A percentile compares a stretch with the other conserved stretches of the same genome.
Conservation (phyloP, 495 filamentous ascomycete species). For the Penicillium chermesinum region DNA sequence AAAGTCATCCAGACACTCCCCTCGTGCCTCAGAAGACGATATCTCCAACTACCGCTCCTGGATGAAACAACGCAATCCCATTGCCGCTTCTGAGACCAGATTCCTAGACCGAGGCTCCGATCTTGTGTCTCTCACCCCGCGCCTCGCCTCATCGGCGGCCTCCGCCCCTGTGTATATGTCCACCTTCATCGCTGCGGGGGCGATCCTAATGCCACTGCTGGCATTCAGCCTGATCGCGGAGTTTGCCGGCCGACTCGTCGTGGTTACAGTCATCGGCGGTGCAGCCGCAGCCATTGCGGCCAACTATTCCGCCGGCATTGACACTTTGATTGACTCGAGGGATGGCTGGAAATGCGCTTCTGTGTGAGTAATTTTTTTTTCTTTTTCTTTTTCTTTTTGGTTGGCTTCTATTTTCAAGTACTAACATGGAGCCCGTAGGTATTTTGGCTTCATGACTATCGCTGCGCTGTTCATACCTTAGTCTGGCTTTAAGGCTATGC, state of each 20-base stretch:
- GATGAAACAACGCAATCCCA: slow-evolving; percentile 55
- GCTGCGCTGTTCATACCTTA: slow-evolving; percentile 40
- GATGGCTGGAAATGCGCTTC: slow-evolving; percentile 41
- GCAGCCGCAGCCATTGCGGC: slow-evolving; percentile 36
- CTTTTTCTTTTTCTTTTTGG: neutral
- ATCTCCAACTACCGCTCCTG: slow-evolving; percentile 62
- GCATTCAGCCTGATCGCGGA: slow-evolving; percentile 50
- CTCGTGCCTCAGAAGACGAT: slow-evolving; percentile 51
- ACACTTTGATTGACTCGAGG: slow-evolving; percentile 31
- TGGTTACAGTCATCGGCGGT: slow-evolving; percentile 40
- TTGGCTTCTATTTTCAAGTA: too few species aligned
- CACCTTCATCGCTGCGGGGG: slow-evolving; percentile 49
- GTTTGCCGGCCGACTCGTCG: slow-evolving; percentile 50
- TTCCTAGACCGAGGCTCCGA: slow-evolving; percentile 65
- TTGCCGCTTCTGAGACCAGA: slow-evolving; percentile 59
- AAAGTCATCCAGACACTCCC: slow-evolving; percentile 52
- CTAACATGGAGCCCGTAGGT: slow-evolving; percentile 21
- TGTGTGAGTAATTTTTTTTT: slow-evolving; percentile 23
- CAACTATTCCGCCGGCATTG: slow-evolving; percentile 32
- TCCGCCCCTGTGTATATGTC: slow-evolving; percentile 37
- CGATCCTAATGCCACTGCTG: slow-evolving; percentile 54
- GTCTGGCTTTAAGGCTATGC: neutral
- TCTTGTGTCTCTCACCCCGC: slow-evolving; percentile 52
- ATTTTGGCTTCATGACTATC: slow-evolving; percentile 40
- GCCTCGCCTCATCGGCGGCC: slow-evolving; percentile 11